Evolutionary conservation across 768 basidiomycete species (phyloP).

Genomic region (Hemileccinum rubropunctum): DNA sequence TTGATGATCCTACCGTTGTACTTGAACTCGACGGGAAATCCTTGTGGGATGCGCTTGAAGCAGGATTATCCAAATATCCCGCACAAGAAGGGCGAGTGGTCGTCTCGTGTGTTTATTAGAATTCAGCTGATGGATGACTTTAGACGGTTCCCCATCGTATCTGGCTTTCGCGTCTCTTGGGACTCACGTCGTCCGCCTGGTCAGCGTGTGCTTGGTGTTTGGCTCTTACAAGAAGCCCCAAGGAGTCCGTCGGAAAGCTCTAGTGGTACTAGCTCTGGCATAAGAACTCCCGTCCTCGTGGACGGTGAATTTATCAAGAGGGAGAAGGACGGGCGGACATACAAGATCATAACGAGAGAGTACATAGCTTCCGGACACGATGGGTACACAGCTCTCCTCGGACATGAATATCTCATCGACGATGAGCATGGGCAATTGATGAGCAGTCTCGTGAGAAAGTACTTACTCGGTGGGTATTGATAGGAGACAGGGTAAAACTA

Average conservation of each 20-base stretch:
- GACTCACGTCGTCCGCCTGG: conserved; percentile 74
- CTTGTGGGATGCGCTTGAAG: conserved; percentile 80
- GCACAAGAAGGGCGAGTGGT: conserved; percentile 81
- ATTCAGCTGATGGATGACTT: background rate
- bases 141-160: conserved; percentile 86
- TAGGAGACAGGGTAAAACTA: background rate
- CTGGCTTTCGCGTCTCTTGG: conserved; percentile 84
- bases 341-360: conserved; percentile 80
- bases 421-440: conserved; percentile 80
- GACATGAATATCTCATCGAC: conserved; percentile 68
- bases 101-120: background rate
- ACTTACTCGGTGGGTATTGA: conserved; percentile 63
- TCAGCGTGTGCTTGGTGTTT: conserved; percentile 70
- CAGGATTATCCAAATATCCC: conserved; percentile 72
- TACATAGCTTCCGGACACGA: conserved; percentile 87
- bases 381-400: conserved; percentile 69
- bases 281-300: conserved; percentile 33
- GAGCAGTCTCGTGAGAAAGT: conserved; percentile 78
- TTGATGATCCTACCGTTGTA: conserved; percentile 82
- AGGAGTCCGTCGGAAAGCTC: conserved; percentile 20
- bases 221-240: conserved; percentile 45
- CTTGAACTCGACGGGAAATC: conserved; percentile 74
- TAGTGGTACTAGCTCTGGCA: conserved; percentile 14
- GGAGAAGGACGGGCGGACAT: conserved; percentile 52
- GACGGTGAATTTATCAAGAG: conserved; percentile 55